Evolutionary conservation across 306 rosid species (phyloP).

Genomic region (Pueraria montana): DNA sequence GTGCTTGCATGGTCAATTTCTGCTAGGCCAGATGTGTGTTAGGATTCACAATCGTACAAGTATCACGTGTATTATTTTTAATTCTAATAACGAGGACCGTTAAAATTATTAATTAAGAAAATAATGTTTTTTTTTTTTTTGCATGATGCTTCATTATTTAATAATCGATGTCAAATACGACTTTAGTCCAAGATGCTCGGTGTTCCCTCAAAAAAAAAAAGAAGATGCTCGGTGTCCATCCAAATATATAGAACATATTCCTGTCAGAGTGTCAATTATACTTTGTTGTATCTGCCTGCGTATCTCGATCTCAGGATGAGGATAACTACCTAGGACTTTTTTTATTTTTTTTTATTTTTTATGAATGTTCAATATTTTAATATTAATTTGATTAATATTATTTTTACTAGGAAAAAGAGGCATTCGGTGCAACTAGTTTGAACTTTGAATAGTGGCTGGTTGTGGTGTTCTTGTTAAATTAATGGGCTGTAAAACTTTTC

Average conservation of each 20-base stretch:
- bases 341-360: neutral
- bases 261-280: neutral
- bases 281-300: neutral
- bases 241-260: neutral
- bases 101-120: conserved; percentile 9
- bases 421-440: no score
- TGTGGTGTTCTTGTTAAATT: no score
- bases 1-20: neutral
- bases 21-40: neutral
- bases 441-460: no score
- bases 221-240: neutral
- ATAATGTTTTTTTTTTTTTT: neutral
- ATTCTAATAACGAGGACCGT: neutral
- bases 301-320: neutral
- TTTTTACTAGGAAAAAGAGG: neutral
- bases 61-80: neutral
- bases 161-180: neutral
- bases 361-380: neutral
- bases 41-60: neutral
- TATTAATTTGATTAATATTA: neutral
- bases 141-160: neutral
- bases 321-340: neutral
- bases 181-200: neutral
- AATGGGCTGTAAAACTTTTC: no score
- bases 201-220: no score